These are phyloP conservation scores for Pseudodiploospora longispora DNA, from an alignment of 2,329 filamentous ascomycete genomes.

Conservation along the genomic window DNA sequence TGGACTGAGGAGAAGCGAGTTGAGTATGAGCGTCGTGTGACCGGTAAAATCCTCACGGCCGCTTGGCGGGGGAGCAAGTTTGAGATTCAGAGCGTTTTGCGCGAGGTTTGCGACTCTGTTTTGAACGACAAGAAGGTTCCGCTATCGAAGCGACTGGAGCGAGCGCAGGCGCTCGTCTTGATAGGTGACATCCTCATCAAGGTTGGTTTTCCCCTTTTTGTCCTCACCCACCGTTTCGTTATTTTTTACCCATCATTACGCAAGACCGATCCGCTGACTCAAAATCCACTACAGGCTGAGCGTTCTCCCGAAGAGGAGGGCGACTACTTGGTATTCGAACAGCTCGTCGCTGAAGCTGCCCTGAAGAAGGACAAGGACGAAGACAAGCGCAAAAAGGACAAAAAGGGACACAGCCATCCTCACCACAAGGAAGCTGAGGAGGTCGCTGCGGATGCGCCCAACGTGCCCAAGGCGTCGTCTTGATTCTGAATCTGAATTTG, in stretches of 20 bases:
- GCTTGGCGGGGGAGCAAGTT: constrained; percentile 96
- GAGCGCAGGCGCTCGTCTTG: constrained; percentile 81
- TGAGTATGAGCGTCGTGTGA: constrained; percentile 92
- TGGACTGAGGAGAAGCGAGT: constrained; percentile 97
- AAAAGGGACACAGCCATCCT: constrained; percentile 35
- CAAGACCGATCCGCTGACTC: too few species aligned
- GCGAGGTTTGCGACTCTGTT: constrained; percentile 88
- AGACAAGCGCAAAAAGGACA: constrained; percentile 54
- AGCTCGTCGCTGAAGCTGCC: constrained; percentile 92
- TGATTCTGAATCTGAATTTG: background rate
- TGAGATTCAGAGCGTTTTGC: constrained; percentile 91
- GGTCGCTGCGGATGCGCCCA: constrained; percentile 17
- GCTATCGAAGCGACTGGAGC: constrained; percentile 77
- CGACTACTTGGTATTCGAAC: constrained; percentile 97
- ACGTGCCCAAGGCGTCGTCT: constrained; percentile 13
- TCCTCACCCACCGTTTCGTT: background rate
- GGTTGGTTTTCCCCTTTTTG: constrained; percentile 41
- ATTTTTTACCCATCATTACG: background rate
- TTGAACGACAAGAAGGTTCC: constrained; percentile 72
- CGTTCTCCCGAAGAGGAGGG: constrained; percentile 93
- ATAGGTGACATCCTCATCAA: constrained; percentile 84
- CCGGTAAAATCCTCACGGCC: constrained; percentile 94
- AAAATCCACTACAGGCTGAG: constrained; percentile 52
- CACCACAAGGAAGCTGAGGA: constrained; percentile 20
- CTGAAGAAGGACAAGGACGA: constrained; percentile 89